Conservation (phyloP, 306 rosid genomes). For the cucumber (Cucumis sativus) region Cucumber_9930_V3 NC_026659.2:31658501-31659000, state of each 20-base stretch:
- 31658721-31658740: background rate
- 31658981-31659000: constrained; percentile 78
- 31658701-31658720: background rate
- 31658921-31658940: constrained; percentile 4
- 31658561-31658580: background rate
- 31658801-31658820: background rate
- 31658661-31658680: background rate
- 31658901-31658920: background rate
- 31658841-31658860: background rate
- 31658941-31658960: constrained; percentile 79
- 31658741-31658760: background rate
- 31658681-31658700: background rate
- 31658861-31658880: background rate
- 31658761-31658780: background rate
- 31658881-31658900: background rate
- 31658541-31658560: background rate
- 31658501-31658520: background rate
- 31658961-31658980: constrained; percentile 87
- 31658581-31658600: background rate
- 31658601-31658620: background rate
- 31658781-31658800: background rate
- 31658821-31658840: background rate
- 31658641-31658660: background rate
- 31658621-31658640: background rate
- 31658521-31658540: background rate